Base-by-base conservation (phyloP, 2,329 filamentous ascomycete genomes). In the Bipolaris gigantea region DNA sequence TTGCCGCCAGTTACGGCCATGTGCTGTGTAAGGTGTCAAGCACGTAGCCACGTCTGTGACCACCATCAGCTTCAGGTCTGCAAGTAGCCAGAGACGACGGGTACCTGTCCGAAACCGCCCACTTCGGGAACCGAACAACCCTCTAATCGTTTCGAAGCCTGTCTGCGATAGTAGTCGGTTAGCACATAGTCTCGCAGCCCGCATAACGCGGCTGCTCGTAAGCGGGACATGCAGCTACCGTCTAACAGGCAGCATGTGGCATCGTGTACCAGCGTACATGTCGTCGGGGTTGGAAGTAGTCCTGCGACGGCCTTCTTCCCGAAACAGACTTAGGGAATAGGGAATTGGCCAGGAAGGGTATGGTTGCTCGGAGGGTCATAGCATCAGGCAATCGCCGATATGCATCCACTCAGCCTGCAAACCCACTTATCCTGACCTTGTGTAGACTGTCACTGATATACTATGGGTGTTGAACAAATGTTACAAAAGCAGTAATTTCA, bases 41-140 rank as follows among this genome's bases (percentile, higher is more conserved):
- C 27, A 30, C 4, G 27, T 30, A 30, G 27, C 27, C 10, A 30
- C 27, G 10, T 8, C 27, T 13, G 27, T 30, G n/a, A 30, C 9
- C 27, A n/a, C n/a, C n/a, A n/a, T n/a, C 3, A 30, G 27, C 10
- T 5, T 4, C 10, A 30, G 10, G 27, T 30, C 27, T 30, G 27
- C 13, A 30, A 13, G 27, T 11, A 42, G 48, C 42, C 52, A 53
- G 50, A 45, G 39, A 53, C 44, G 40, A 44, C 41, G 42, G 50
- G 42, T 34, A 51, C 46, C 52, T 46, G 52, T 48, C 36, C 35
- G 41, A 46, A 13, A 11, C 47, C 23, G 19, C 40, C 19, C n/a
- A 23, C 41, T 41, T 41, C 35, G 44, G 42, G 40, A 46, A 50
- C 47, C 40, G 30, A 40, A 44, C 39, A 33, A 11, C 23, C 21